Conservation (phyloP, 2,329 filamentous ascomycete species). For the Pyrenophora seminiperda region DNA sequence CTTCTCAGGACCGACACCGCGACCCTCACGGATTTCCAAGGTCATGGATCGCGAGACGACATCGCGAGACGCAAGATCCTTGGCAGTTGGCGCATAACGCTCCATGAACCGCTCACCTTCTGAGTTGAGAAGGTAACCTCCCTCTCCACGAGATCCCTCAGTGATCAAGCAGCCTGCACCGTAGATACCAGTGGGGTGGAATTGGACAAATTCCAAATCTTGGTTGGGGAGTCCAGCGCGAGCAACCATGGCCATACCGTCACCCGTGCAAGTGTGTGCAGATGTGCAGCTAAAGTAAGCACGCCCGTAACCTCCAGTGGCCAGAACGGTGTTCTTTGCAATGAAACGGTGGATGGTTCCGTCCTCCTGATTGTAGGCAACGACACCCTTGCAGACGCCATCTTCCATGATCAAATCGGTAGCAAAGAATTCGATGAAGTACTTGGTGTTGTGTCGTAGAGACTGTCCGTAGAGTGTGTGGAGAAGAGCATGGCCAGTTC, state of each 20-base stretch:
- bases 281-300: slow-evolving; percentile 99
- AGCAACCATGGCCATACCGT: slow-evolving; percentile 99
- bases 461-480: slow-evolving; percentile 99
- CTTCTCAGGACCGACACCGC: slow-evolving; percentile 95
- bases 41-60: slow-evolving; percentile 98
- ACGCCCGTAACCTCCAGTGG: slow-evolving; percentile 96
- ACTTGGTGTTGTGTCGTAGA: slow-evolving; percentile 96
- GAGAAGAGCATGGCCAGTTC: slow-evolving; percentile 95
- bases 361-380: slow-evolving; percentile 98
- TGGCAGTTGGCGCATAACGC: slow-evolving; percentile 94
- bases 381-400: slow-evolving; percentile 92
- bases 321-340: slow-evolving; percentile 93
- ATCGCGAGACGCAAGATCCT: slow-evolving; percentile 95
- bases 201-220: slow-evolving; percentile 99
- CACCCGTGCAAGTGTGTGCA: slow-evolving; percentile 97
- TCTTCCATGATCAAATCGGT: slow-evolving; percentile 97
- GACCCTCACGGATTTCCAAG: slow-evolving; percentile 94
- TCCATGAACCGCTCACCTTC: slow-evolving; percentile 99
- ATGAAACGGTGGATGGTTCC: slow-evolving; percentile 97
- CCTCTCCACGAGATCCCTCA: slow-evolving; percentile 96
- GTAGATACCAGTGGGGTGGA: slow-evolving; percentile 99
- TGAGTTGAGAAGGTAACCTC: slow-evolving; percentile 95
- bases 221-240: slow-evolving; percentile 97
- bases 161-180: slow-evolving; percentile 95
- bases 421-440: slow-evolving; percentile 99